Evolutionary conservation across 257 asterid species (phyloP).

Genomic region (Ophiorrhiza pumila): DNA sequence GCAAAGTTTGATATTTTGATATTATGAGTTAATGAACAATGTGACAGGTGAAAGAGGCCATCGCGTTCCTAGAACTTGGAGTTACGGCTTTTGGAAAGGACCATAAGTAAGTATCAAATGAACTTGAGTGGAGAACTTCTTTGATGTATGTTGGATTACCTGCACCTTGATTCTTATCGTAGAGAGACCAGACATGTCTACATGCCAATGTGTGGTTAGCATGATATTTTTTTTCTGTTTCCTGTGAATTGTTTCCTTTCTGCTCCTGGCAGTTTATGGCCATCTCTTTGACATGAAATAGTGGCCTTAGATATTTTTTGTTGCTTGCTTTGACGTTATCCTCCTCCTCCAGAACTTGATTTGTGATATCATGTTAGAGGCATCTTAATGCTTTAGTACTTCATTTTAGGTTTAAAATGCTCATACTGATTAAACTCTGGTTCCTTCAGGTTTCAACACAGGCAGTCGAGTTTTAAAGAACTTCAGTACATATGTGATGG

Average conservation of each 20-base stretch:
- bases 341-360: neutral
- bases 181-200: neutral
- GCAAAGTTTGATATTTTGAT: constrained; percentile 12
- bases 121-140: neutral
- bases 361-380: neutral
- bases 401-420: neutral
- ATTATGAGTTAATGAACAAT: constrained; percentile 5
- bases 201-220: neutral
- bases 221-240: neutral
- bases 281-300: neutral
- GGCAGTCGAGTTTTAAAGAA: constrained; percentile 88
- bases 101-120: constrained; percentile 47
- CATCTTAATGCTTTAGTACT: neutral
- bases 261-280: neutral
- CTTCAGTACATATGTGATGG: constrained; percentile 92
- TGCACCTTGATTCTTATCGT: neutral
- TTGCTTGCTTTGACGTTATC: neutral
- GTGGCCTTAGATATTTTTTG: neutral
- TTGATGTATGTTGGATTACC: neutral
- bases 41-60: constrained; percentile 80
- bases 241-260: neutral
- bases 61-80: constrained; percentile 56
- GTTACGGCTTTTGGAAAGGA: constrained; percentile 36
- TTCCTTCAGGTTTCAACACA: constrained; percentile 58
- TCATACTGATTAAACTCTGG: constrained; percentile 18